Evolutionary conservation across 257 asterid genomes (phyloP), one percentile per base, ranked within the genome.

Genomic region (Jacaranda copaia): DNA sequence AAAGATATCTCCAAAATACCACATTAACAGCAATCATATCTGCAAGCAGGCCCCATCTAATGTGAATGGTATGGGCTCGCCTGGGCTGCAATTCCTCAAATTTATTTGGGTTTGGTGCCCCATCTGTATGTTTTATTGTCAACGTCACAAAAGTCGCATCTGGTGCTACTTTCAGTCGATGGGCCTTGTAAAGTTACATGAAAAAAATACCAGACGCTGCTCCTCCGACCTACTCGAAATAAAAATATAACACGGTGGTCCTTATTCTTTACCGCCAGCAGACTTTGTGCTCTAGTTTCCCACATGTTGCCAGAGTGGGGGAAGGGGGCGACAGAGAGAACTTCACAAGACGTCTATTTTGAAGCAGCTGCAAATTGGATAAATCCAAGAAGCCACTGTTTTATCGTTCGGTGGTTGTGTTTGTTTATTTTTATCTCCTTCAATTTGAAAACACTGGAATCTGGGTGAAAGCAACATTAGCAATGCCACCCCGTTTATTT

Each of bases 261-360:
- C 84, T 15, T 40, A 3, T 11, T 64, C 32, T 9, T 38, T 40
- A 8, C 5, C 7, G 8, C 59, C 61, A 36, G 36, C 38, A 56
- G 6, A 46, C 11, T 4, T 8, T 53, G 73, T 73, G 82, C 66
- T 56, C 61, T 52, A 32, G 8, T 59, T 39, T 4, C 60, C 5
- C 68, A 62, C 68, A 25, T 25, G 43, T 68, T 15, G 36, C 55
- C 53, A 68, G 0, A 9, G 45, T 14, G n/a, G 11, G 58, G 39
- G 63, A 25, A 5, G 80, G 62, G 59, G 73, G 67, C 68, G 69
- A 58, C 82, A 81, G 72, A 68, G 51, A 51, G 77, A 66, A 79
- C 52, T 81, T 72, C 10, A 45, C 53, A 87, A 82, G 38, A 77
- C 43, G 89, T 87, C 92, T 80, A 40, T 75, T 79, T 60, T 16